These are phyloP conservation scores for Psophocarpus tetragonolobus DNA, from an alignment of 306 rosid species.

Conservation along the genomic window DNA sequence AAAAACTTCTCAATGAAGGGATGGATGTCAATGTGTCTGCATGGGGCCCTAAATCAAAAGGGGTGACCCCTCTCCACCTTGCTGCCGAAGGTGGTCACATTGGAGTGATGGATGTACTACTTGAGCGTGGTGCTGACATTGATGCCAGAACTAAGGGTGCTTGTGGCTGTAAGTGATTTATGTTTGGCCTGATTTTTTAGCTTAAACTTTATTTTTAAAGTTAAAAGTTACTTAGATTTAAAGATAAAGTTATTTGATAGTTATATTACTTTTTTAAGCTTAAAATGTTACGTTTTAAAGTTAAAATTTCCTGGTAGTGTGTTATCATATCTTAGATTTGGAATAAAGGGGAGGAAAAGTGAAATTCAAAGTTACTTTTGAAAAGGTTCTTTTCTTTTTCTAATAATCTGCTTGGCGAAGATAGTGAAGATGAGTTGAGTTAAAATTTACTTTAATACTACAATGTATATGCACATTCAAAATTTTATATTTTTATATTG, in stretches of 20 bases:
- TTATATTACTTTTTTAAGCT: neutral
- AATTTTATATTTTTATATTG: neutral
- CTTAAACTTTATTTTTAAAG: neutral
- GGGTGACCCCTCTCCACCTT: constrained; percentile 94
- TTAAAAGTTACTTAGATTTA: neutral
- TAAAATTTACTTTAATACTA: neutral
- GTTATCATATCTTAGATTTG: neutral
- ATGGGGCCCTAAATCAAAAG: constrained; percentile 92
- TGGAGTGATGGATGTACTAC: constrained; percentile 87
- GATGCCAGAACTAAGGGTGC: constrained; percentile 96
- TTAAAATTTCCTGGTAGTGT: neutral
- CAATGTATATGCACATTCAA: neutral
- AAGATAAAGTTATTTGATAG: neutral
- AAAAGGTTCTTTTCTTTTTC: neutral
- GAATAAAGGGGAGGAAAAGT: neutral
- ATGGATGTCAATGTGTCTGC: constrained; percentile 86
- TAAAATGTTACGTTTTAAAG: neutral
- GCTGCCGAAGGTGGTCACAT: constrained; percentile 98
- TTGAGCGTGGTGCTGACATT: constrained; percentile 93
- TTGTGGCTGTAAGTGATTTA: constrained; percentile 79
- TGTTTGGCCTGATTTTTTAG: neutral
- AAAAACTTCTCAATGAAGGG: constrained; percentile 77
- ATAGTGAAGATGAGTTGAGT: neutral
- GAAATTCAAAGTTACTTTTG: neutral
- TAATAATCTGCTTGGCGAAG: neutral